Evolutionary conservation across 2,329 filamentous ascomycete species (phyloP).

Genomic region (Penicillium aurantiogriseum): DNA sequence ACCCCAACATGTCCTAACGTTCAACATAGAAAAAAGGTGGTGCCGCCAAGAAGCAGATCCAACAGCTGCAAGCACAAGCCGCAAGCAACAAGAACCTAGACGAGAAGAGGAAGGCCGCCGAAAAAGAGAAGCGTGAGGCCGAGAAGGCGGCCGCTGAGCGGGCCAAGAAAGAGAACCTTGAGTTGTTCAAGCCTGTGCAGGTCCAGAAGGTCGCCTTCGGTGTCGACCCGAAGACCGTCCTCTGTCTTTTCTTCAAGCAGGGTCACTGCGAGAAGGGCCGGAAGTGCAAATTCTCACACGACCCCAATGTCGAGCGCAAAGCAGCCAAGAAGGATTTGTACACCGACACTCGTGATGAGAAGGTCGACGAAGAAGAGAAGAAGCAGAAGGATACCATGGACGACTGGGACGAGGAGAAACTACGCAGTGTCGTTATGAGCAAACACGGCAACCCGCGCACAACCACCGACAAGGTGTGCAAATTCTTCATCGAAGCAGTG

Average conservation of each 20-base stretch:
- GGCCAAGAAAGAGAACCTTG: conserved; percentile 74
- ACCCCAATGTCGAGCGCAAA: conserved; percentile 84
- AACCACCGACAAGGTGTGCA: conserved; percentile 98
- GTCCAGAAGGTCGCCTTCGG: conserved; percentile 98
- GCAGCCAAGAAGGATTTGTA: conserved; percentile 90
- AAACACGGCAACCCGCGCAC: conserved; percentile 98
- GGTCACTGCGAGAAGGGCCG: conserved; percentile 94
- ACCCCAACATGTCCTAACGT: conserved; percentile 18
- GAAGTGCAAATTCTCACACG: conserved; percentile 98
- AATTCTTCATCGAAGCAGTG: conserved; percentile 94
- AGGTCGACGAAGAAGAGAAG: conserved; percentile 64
- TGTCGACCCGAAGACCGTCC: conserved; percentile 94
- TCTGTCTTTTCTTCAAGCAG: conserved; percentile 97
- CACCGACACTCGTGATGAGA: conserved; percentile 70
- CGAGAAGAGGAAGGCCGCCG: conserved; percentile 74
- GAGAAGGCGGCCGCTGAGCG: conserved; percentile 90
- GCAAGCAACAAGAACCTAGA: conserved; percentile 76
- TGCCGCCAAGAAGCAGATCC: conserved; percentile 85
- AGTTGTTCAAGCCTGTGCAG: conserved; percentile 87
- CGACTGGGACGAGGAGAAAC: conserved; percentile 96
- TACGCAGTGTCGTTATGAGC: conserved; percentile 83
- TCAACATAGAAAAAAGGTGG: conserved; percentile 76
- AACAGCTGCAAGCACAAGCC: conserved; percentile 72
- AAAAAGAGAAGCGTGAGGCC: conserved; percentile 66
- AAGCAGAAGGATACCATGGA: conserved; percentile 92